phyloP scores from a whole-genome alignment of 2,329 filamentous ascomycete species.

The Neopestalotiopsis sp. region DNA sequence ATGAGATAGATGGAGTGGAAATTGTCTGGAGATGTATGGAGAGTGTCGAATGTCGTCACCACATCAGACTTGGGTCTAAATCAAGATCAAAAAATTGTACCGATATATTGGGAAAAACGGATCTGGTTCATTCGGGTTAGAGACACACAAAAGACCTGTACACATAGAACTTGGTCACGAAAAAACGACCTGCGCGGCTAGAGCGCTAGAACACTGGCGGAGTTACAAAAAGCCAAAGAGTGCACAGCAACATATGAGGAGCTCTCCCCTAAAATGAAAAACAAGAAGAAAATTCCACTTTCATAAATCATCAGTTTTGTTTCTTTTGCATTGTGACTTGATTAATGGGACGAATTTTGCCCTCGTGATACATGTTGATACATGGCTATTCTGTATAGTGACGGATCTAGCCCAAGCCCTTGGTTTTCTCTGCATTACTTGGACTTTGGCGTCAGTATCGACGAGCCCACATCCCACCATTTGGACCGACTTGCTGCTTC shows the following conservation, averaged over 20 bases:
- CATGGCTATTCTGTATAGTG: background rate
- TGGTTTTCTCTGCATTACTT: background rate
- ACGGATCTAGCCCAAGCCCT: background rate
- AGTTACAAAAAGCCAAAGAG: background rate
- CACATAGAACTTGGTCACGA: slow-evolving; percentile 22
- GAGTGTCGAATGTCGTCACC: background rate
- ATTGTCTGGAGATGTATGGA: background rate
- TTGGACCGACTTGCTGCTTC: background rate
- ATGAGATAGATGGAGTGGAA: background rate
- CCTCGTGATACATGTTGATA: background rate
- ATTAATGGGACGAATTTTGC: background rate
- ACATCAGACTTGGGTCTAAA: background rate
- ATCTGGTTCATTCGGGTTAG: background rate
- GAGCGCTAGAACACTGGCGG: slow-evolving; percentile 12
- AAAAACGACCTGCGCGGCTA: background rate
- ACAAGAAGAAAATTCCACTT: slow-evolving; percentile 18
- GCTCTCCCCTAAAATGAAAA: slow-evolving; percentile 9
- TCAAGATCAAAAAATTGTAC: slow-evolving; percentile 20
- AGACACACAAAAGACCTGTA: slow-evolving; percentile 22
- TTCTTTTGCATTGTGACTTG: too few species aligned
- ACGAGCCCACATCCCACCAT: slow-evolving; percentile 17
- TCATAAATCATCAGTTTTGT: background rate
- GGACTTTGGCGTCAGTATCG: slow-evolving; percentile 12
- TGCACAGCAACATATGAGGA: slow-evolving; percentile 1
- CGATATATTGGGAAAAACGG: slow-evolving; percentile 3